phyloP scores from a whole-genome alignment of 179 eudicot genomes.

The Heliamphora pulchella region DNA sequence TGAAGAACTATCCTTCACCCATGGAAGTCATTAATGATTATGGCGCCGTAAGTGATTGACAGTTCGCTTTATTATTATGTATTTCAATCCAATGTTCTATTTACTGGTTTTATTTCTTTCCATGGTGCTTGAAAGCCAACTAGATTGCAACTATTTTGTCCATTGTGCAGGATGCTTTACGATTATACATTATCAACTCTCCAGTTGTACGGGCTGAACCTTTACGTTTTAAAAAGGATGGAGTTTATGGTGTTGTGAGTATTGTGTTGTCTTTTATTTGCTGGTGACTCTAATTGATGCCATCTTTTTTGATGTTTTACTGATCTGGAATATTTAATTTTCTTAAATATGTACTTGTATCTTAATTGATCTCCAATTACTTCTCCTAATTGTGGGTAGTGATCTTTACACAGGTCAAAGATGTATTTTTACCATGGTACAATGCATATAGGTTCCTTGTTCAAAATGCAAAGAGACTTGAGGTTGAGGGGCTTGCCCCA shows the following conservation, averaged over 20 bases:
- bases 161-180: conserved; percentile 66
- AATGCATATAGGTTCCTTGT: conserved; percentile 96
- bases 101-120: conserved; percentile 1
- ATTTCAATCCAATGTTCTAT: neutral
- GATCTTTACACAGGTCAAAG: conserved; percentile 58
- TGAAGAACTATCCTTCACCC: conserved; percentile 86
- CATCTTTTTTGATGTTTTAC: neutral
- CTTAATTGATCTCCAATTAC: neutral
- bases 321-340: neutral
- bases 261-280: neutral
- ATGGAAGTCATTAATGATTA: conserved; percentile 72
- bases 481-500: conserved; percentile 69
- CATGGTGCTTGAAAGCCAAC: neutral
- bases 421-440: conserved; percentile 97
- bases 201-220: conserved; percentile 99
- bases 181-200: conserved; percentile 85
- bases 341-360: neutral
- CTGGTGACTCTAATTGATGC: neutral
- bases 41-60: conserved; percentile 76
- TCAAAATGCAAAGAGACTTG: conserved; percentile 93
- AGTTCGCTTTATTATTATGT: neutral
- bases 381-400: conserved; percentile 5
- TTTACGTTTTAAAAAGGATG: conserved; percentile 85
- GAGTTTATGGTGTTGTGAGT: conserved; percentile 85
- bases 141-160: conserved; percentile 1